Evolutionary conservation across 352 stramenopile genomes (phyloP).

Genomic region (Peronospora destructor): DNA sequence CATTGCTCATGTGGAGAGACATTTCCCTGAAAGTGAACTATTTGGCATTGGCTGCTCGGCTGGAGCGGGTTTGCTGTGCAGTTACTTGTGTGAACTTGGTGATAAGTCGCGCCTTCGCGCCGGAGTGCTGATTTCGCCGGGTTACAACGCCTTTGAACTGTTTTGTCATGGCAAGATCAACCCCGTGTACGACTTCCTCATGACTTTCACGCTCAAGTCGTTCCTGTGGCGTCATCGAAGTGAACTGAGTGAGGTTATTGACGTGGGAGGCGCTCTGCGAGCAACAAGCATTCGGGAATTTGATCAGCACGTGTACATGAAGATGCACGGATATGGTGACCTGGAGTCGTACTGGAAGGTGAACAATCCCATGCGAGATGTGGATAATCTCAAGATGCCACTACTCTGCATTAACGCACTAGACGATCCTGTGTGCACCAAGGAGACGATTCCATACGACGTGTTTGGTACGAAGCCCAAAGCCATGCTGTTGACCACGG

Average conservation of each 20-base stretch:
- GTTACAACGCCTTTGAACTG: slow-evolving; percentile 71
- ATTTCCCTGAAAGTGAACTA: slow-evolving; percentile 41
- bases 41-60: slow-evolving; percentile 73
- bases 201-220: slow-evolving; percentile 67
- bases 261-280: slow-evolving; percentile 39
- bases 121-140: slow-evolving; percentile 64
- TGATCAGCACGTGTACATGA: slow-evolving; percentile 74
- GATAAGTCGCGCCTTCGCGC: slow-evolving; percentile 42
- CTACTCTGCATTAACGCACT: slow-evolving; percentile 70
- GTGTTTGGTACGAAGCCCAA: slow-evolving; percentile 45
- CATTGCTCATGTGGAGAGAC: slow-evolving; percentile 41
- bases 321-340: slow-evolving; percentile 64
- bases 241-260: slow-evolving; percentile 39
- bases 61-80: slow-evolving; percentile 59
- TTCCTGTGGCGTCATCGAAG: slow-evolving; percentile 49
- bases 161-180: slow-evolving; percentile 63
- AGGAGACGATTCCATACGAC: slow-evolving; percentile 62
- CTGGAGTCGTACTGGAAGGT: slow-evolving; percentile 58
- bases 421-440: slow-evolving; percentile 72
- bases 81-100: slow-evolving; percentile 64
- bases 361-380: slow-evolving; percentile 72
- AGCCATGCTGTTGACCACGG: slow-evolving; percentile 48
- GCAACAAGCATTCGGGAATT: slow-evolving; percentile 61
- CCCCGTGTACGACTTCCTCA: slow-evolving; percentile 67
- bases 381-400: slow-evolving; percentile 46